Percentiles rank a stretch among this genome's conserved stretches.
phyloP scores from a whole-genome alignment of 345 rosid species.

The Syzygium aromaticum region DNA sequence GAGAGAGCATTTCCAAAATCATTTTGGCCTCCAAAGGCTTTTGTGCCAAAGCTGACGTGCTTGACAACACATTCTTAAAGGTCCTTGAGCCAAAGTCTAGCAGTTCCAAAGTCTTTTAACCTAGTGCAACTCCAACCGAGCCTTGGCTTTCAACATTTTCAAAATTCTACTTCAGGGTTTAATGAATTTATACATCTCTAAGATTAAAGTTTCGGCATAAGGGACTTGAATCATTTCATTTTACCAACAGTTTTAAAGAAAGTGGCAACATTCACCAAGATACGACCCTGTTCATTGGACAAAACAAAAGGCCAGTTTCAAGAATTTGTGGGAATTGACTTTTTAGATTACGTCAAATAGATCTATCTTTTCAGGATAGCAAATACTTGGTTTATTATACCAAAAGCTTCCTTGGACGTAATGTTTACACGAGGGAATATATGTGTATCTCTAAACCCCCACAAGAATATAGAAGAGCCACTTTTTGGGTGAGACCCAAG shows the following conservation, averaged over 20 bases:
- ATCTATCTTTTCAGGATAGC: not conserved
- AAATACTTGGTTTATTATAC: not conserved
- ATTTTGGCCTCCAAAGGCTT: not conserved
- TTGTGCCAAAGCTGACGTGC: not conserved
- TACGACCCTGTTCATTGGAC: not conserved
- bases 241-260: not conserved
- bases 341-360: not conserved
- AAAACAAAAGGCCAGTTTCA: not conserved
- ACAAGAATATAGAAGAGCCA: not conserved
- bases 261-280: not conserved
- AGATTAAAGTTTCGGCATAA: not conserved
- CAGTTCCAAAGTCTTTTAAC: not conserved
- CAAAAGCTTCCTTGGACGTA: not conserved
- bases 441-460: not conserved
- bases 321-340: not conserved
- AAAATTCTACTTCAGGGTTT: not conserved
- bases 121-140: not conserved
- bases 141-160: not conserved
- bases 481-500: not conserved
- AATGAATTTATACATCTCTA: not conserved
- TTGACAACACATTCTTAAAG: not conserved
- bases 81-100: not conserved
- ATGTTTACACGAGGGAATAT: not conserved
- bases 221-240: not conserved
- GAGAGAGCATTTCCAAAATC: not conserved